phyloP scores from a whole-genome alignment of 2,329 filamentous ascomycete genomes.

The Fusarium ramigenum region DNA sequence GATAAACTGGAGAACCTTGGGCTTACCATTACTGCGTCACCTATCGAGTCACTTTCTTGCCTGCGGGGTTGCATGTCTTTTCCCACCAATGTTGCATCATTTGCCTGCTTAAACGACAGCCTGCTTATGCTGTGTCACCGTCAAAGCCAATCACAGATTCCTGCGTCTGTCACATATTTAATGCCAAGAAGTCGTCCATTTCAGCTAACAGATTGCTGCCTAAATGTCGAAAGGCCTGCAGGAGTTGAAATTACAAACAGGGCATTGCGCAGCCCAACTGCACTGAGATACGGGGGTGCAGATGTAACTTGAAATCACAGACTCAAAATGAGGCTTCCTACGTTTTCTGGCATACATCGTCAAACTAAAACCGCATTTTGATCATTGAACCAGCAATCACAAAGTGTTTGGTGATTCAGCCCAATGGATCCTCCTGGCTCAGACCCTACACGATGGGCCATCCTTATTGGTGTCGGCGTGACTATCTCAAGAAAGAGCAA shows the following conservation, averaged over 20 bases:
- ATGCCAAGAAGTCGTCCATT: not conserved
- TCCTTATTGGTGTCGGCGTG: not conserved
- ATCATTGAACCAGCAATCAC: not conserved
- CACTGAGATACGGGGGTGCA: not conserved
- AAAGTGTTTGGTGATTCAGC: not conserved
- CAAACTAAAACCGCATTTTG: not conserved
- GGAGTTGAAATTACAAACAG: not conserved
- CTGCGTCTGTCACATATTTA: not conserved
- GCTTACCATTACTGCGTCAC: not conserved
- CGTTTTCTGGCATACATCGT: accelerated
- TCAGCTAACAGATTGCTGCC: not conserved
- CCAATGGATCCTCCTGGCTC: not conserved
- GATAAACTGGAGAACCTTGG: too few relatives aligned
- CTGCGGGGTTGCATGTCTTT: not conserved
- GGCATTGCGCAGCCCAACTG: not conserved
- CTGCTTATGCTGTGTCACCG: too few relatives aligned
- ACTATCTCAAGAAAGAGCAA: not conserved
- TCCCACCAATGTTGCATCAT: not conserved
- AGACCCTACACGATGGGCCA: not conserved
- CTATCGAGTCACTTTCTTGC: not conserved
- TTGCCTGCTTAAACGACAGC: not conserved
- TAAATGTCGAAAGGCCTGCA: not conserved
- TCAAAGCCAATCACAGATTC: not conserved
- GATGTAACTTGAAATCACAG: not conserved
- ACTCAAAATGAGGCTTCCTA: not conserved